A percentile compares a stretch with the other conserved stretches of the same genome.
These are phyloP conservation scores for Stephanodiscus minutulus DNA, from an alignment of 108 stramenopile genomes.

Conservation along the genomic window DNA sequence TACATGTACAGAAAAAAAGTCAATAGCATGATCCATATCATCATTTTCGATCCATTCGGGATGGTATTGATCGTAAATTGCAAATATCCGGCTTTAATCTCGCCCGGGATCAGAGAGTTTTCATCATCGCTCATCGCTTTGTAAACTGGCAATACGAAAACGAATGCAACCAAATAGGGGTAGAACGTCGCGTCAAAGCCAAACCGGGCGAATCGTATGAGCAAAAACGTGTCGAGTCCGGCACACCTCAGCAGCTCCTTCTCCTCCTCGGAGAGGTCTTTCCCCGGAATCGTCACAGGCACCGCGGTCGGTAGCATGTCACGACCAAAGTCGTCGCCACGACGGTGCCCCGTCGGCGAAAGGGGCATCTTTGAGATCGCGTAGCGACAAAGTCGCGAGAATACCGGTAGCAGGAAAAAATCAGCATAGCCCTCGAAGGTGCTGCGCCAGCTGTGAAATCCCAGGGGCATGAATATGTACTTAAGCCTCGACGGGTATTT, in stretches of 20 bases:
- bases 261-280: conserved; percentile 32
- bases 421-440: conserved; percentile 8
- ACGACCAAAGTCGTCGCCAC: not conserved
- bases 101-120: not conserved
- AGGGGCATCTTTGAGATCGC: not conserved
- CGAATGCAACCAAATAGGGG: conserved; percentile 50
- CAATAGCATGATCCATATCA: conserved; percentile 49
- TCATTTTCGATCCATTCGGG: conserved; percentile 18
- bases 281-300: too few species aligned
- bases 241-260: conserved; percentile 59
- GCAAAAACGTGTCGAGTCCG: conserved; percentile 69
- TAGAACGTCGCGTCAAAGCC: conserved; percentile 66
- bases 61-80: conserved; percentile 48
- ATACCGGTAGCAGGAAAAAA: conserved; percentile 28
- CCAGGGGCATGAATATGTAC: conserved; percentile 40
- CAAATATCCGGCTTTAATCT: conserved; percentile 35
- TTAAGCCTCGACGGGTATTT: conserved; percentile 34
- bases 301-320: not conserved
- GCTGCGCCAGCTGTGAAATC: conserved; percentile 41
- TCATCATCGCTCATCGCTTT: not conserved
- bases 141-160: conserved; percentile 39
- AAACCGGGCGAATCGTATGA: conserved; percentile 60
- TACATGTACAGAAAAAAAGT: conserved; percentile 46
- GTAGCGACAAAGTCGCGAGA: conserved; percentile 1
- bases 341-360: not conserved